A percentile compares a stretch with the other conserved stretches of the same genome.
These are phyloP conservation scores for Aspergillus diversus DNA, from an alignment of 495 filamentous ascomycete species.

Conservation along the genomic window DNA sequence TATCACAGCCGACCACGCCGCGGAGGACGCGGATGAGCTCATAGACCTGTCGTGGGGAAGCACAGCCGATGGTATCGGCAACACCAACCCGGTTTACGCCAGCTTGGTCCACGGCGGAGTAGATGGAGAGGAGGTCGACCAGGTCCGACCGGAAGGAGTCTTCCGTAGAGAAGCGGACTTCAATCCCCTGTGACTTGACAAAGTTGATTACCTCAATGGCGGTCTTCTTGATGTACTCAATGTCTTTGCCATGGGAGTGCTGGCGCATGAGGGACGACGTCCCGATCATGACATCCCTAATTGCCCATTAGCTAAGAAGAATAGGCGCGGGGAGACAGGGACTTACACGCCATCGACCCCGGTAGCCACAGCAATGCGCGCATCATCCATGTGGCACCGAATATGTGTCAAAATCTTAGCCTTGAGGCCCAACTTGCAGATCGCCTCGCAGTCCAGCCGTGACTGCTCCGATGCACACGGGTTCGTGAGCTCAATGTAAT, in stretches of 20 bases:
- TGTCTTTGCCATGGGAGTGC: slow-evolving; percentile 91
- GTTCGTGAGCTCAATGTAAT: slow-evolving; percentile 79
- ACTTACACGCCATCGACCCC: slow-evolving; percentile 71
- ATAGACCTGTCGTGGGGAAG: slow-evolving; percentile 79
- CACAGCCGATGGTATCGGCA: slow-evolving; percentile 81
- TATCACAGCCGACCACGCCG: slow-evolving; percentile 53
- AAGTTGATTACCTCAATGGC: slow-evolving; percentile 92
- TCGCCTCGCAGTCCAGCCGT: slow-evolving; percentile 75
- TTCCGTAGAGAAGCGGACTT: slow-evolving; percentile 77
- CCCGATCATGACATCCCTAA: no score
- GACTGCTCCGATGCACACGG: slow-evolving; percentile 83
- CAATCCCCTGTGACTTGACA: slow-evolving; percentile 85
- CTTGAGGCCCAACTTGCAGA: slow-evolving; percentile 90
- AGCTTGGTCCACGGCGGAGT: slow-evolving; percentile 75
- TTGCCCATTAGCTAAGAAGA: no score
- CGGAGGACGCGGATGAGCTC: slow-evolving; percentile 69
- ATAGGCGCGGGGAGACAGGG: slow-evolving; percentile 33
- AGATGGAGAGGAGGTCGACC: slow-evolving; percentile 74
- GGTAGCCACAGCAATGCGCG: slow-evolving; percentile 81
- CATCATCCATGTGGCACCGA: slow-evolving; percentile 92
- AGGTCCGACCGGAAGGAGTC: slow-evolving; percentile 83
- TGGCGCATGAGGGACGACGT: slow-evolving; percentile 30
- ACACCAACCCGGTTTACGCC: slow-evolving; percentile 83
- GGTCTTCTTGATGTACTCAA: slow-evolving; percentile 85
- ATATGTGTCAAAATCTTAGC: slow-evolving; percentile 73